Percentiles rank a stretch among this genome's conserved stretches.
Conservation (phyloP, 1,139 yeast genomes). For the Saccharomyces hybrid region DNA sequence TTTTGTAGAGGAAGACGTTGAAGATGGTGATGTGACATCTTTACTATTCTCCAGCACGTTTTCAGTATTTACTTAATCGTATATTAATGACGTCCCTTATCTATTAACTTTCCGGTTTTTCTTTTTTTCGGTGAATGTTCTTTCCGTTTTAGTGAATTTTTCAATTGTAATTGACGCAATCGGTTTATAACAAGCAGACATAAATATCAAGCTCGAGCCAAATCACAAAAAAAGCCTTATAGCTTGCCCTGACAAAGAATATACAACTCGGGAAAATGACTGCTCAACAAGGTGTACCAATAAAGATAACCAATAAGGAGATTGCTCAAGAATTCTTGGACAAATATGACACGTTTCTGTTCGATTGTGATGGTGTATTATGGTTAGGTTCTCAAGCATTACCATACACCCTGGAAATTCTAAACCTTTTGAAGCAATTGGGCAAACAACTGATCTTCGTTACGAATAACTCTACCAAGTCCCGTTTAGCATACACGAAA, state of each 20-base stretch:
- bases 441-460: conserved; percentile 76
- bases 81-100: not conserved
- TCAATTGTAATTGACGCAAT: not conserved
- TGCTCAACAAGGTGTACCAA: conserved; percentile 21
- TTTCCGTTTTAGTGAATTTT: not conserved
- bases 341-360: conserved; percentile 69
- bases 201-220: not conserved
- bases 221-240: not conserved
- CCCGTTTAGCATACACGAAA: conserved; percentile 63
- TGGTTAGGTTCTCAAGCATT: conserved; percentile 76
- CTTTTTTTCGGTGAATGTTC: not conserved
- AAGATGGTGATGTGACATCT: not conserved
- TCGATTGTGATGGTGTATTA: conserved; percentile 91
- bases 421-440: conserved; percentile 43
- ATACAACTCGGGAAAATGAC: conserved; percentile 14
- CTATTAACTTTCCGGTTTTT: not conserved
- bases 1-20: not conserved
- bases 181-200: not conserved
- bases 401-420: conserved; percentile 64
- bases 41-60: not conserved
- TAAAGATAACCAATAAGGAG: conserved; percentile 40
- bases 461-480: conserved; percentile 90
- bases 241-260: not conserved
- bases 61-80: not conserved
- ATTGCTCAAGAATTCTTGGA: conserved; percentile 49